These are phyloP conservation scores for Syzygium oleosum DNA, from an alignment of 345 rosid genomes.

Conservation along the genomic window DNA sequence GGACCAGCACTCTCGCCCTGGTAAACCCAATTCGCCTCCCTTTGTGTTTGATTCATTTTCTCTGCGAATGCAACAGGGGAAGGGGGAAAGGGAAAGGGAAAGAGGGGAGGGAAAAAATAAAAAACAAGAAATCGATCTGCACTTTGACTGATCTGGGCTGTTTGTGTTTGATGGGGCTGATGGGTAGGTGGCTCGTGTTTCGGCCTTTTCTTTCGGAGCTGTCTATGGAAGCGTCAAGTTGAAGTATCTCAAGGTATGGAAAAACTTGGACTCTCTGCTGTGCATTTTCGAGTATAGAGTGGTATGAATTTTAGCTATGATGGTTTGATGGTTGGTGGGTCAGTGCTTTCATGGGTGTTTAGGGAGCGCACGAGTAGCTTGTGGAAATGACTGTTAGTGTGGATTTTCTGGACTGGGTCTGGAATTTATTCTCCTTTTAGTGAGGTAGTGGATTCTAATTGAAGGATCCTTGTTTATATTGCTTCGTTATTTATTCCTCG, in stretches of 20 bases:
- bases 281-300: neutral
- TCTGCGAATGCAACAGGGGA: neutral
- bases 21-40: conserved; percentile 20
- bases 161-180: neutral
- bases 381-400: neutral
- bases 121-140: neutral
- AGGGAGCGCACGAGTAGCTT: neutral
- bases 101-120: no score
- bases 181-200: conserved; percentile 78
- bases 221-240: conserved; percentile 78
- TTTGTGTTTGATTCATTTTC: neutral
- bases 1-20: conserved; percentile 78
- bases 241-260: conserved; percentile 62
- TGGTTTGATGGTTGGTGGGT: neutral
- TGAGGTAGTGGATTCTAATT: neutral
- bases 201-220: conserved; percentile 67
- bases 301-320: neutral
- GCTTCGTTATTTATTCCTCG: neutral
- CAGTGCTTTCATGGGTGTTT: neutral
- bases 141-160: neutral
- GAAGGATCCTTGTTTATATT: neutral
- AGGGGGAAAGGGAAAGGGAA: neutral
- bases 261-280: neutral
- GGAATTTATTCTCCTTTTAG: neutral
- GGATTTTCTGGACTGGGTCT: neutral